Evolutionary conservation across 495 filamentous ascomycete genomes (phyloP), one percentile per base, ranked within the genome.

Genomic region (Penicillium ucsense): DNA sequence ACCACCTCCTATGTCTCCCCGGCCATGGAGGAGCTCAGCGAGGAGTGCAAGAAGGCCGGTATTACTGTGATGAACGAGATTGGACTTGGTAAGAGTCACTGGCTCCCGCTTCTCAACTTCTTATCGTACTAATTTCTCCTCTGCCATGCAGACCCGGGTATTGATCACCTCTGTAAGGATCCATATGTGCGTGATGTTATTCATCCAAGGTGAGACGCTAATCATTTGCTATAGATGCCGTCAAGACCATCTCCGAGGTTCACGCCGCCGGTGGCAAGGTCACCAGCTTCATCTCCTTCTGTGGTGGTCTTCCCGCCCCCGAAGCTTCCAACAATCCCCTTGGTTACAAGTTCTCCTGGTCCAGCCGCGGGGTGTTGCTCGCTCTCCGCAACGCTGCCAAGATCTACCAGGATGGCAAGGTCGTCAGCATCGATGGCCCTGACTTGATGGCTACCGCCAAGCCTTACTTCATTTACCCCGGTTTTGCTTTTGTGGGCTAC

Each of bases 11-110:
- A 97, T 57, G 84, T 94, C 41, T 92, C 86, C 3, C 89, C 89
- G 0, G 88, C 88, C 30, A 96, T 98, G 90, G 57, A 81, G 65
- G 92, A 88, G 71, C 75, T 98, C 31, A 88, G 96, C 48, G 71
- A 78, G 47, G 76, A 82, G 52, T 81, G 77, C 62, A 95, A 95
- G 76, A 83, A 84, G 39, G 94, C 94, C 6, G 91, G 89, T 41
- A 97, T 98, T 56, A 94, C 89, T 0, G 89, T 98, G 49, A 86
- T 98, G 85, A 96, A 98, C 62, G 92, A 98, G 79, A 94, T 96
- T 62, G 90, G 91, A 47, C 65, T 94, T 39, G 82, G 75, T 48
- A 39, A 32, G 48, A 7, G 7, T 37, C 10, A 20, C 20, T 20
- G 20, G 20, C 20, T 20, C 2, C 20, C 20, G 20, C 20, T 20